Evolutionary conservation across 768 basidiomycete genomes (phyloP), one percentile per base, ranked within the genome.

Genomic region (Phylloporus sp.): DNA sequence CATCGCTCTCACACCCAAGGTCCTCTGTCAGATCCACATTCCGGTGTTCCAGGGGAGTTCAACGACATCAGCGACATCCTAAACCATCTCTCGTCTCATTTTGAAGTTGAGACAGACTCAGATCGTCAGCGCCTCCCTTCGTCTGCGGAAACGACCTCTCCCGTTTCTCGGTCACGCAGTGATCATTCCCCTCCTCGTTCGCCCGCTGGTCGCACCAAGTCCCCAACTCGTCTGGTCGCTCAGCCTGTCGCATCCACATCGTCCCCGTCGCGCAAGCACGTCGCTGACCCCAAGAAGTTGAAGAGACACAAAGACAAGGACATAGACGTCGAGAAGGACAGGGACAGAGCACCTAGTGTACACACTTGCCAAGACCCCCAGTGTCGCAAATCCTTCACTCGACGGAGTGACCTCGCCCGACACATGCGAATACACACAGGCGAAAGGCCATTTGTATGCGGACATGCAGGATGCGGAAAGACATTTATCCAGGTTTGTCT

Each of bases 361-460:
- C 87, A 89, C 60, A 73, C 73, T 17, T 90, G 89, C 58, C 83
- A 82, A 50, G 74, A 81, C 47, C 78, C 82, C 34, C 76, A 81
- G 31, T 93, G 90, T 58, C 74, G 76, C 57, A 93, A 92, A 71
- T 73, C 81, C 9, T 93, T 93, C 61, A 84, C 84, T 23, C 79
- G 90, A 20, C 78, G 83, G 48, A 92, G 90, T 59, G 90, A 93
- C 61, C 75, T 93, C 36, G 77, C 81, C 33, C 80, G 90, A 22
- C 90, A 94, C 62, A 86, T 81, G 74, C 80, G 89, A 35, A 92
- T 92, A 71, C 90, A 94, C 58, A 92, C 90, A 0, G 90, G 90
- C 15, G 90, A 93, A 64, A 76, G 90, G 42, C 90, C 90, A 3
- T 92, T 87, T 64, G 71, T 82, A 11, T 93, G 90, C 55, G 71